Evolutionary conservation across 768 basidiomycete genomes (phyloP).

Genomic region (Serendipita sp.): DNA sequence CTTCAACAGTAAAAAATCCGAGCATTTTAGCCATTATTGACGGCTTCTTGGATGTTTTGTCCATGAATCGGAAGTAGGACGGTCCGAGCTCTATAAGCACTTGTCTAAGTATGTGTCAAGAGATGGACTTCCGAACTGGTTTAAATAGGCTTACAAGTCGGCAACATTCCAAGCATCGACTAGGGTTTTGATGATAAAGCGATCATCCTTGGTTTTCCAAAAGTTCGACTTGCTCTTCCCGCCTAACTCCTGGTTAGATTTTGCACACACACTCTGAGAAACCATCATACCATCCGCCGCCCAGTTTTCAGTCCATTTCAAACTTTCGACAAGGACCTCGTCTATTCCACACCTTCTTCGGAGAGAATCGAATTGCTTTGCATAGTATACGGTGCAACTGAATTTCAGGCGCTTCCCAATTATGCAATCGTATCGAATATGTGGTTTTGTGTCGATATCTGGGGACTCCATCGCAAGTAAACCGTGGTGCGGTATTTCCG

Average conservation of each 20-base stretch:
- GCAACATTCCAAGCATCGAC: conserved; percentile 79
- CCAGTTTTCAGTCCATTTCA: conserved; percentile 49
- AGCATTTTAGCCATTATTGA: conserved; percentile 64
- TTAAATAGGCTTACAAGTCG: conserved; percentile 43
- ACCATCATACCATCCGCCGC: conserved; percentile 27
- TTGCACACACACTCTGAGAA: not conserved
- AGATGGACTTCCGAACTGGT: not conserved
- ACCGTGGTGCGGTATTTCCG: conserved; percentile 31
- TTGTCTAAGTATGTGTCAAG: conserved; percentile 31
- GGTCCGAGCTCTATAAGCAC: conserved; percentile 62
- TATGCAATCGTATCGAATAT: conserved; percentile 72
- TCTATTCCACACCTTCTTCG: conserved; percentile 53
- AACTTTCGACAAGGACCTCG: conserved; percentile 18
- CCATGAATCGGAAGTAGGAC: conserved; percentile 66
- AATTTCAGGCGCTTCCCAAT: conserved; percentile 59
- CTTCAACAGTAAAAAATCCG: conserved; percentile 67
- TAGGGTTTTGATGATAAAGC: conserved; percentile 71
- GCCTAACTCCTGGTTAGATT: conserved; percentile 22
- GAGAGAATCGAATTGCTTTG: conserved; percentile 59
- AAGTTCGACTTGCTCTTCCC: conserved; percentile 72
- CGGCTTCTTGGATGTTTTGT: conserved; percentile 44
- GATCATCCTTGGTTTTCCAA: conserved; percentile 64
- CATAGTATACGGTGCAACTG: conserved; percentile 70
- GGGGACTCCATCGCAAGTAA: conserved; percentile 24
- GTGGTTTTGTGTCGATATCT: conserved; percentile 52